A percentile compares a stretch with the other conserved stretches of the same genome.
These are phyloP conservation scores for Tolypocladium paradoxum DNA, from an alignment of 2,329 filamentous ascomycete species.

Conservation along the genomic window DNA sequence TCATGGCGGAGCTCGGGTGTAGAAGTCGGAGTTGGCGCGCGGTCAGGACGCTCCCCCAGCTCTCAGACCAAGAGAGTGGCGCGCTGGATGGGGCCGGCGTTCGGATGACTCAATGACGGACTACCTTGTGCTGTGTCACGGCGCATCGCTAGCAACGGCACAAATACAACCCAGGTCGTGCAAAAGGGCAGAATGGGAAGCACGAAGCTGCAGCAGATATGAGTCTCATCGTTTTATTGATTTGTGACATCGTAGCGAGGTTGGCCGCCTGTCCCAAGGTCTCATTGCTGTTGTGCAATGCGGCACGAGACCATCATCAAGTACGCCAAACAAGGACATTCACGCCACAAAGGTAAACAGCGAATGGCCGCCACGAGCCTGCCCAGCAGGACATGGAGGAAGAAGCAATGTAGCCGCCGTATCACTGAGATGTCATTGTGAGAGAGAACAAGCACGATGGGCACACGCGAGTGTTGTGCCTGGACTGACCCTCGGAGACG, in stretches of 20 bases:
- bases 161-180: background rate
- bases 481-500: background rate
- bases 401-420: background rate
- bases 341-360: background rate
- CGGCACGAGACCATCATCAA: background rate
- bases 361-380: background rate
- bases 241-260: background rate
- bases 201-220: background rate
- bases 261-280: too few species aligned
- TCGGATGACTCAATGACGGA: background rate
- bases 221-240: background rate
- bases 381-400: background rate
- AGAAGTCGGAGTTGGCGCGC: background rate
- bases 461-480: background rate
- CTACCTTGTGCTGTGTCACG: background rate
- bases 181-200: background rate
- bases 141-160: background rate
- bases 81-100: background rate
- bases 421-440: background rate
- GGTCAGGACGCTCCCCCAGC: background rate
- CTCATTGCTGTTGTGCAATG: too few species aligned
- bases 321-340: background rate
- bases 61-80: background rate
- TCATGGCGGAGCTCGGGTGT: constrained; percentile 13
- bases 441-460: background rate